These are phyloP conservation scores for Parafenestella ontariensis DNA, from an alignment of 2,329 filamentous ascomycete species.

Conservation along the genomic window DNA sequence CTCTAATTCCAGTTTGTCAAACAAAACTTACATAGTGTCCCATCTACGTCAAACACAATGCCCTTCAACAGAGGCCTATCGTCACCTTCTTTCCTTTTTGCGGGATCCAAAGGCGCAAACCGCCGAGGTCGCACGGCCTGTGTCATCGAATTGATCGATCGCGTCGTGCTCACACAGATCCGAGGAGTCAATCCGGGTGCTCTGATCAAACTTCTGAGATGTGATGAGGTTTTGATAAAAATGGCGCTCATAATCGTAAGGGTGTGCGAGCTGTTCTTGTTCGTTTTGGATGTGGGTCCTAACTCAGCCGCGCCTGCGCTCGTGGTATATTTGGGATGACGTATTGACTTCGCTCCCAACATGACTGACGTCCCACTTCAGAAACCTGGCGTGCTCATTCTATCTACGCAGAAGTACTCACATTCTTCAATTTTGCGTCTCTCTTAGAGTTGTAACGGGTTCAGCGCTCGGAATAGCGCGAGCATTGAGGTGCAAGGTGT, in stretches of 20 bases:
- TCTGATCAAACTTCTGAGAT: not conserved
- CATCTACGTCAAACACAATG: slow-evolving; percentile 91
- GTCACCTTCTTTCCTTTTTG: slow-evolving; percentile 31
- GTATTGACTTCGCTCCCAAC: too few species aligned
- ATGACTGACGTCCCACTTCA: too few species aligned
- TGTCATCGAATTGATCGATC: slow-evolving; percentile 19
- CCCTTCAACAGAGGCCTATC: slow-evolving; percentile 59
- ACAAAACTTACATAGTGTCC: slow-evolving; percentile 78
- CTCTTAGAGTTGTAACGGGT: too few species aligned
- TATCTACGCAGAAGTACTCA: too few species aligned
- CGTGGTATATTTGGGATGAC: slow-evolving; percentile 3
- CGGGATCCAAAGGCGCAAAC: slow-evolving; percentile 59
- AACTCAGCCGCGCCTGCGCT: slow-evolving; percentile 3
- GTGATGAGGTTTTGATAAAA: slow-evolving; percentile 1
- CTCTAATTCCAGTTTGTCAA: not conserved
- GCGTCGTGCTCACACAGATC: not conserved
- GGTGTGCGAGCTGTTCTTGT: slow-evolving; percentile 4
- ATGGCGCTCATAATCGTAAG: slow-evolving; percentile 9
- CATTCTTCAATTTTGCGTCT: too few species aligned
- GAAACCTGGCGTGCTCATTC: too few species aligned
- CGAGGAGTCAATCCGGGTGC: not conserved
- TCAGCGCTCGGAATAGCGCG: too few species aligned
- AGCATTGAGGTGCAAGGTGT: too few species aligned
- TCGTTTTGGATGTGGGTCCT: slow-evolving; percentile 10
- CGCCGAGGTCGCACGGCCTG: slow-evolving; percentile 46